Percentiles rank a stretch among this genome's conserved stretches.
These are phyloP conservation scores for Coccomyxa sp. DNA, from an alignment of 139 green algal species.

Conservation along the genomic window DNA sequence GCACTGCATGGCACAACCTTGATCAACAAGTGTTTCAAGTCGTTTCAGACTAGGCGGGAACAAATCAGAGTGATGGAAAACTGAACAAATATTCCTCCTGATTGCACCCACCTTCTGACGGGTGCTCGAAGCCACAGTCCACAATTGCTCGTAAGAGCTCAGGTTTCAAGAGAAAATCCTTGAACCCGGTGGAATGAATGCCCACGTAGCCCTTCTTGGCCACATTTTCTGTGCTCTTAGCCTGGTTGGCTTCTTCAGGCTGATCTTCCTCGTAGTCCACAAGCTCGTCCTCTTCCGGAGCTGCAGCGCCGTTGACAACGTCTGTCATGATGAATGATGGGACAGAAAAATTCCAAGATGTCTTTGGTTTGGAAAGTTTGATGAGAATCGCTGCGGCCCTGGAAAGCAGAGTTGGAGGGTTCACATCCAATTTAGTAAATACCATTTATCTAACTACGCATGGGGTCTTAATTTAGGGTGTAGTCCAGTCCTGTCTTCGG, in stretches of 20 bases:
- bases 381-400: neutral
- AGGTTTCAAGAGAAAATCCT: constrained; percentile 95
- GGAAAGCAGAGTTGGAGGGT: neutral
- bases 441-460: neutral
- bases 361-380: no score
- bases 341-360: neutral
- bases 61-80: neutral
- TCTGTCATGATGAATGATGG: constrained; percentile 25
- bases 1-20: constrained; percentile 65
- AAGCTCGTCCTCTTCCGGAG: constrained; percentile 62
- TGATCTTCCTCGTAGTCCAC: constrained; percentile 91
- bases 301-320: constrained; percentile 15
- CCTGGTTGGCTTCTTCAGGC: constrained; percentile 45
- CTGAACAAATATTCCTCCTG: neutral
- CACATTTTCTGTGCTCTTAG: constrained; percentile 34
- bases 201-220: constrained; percentile 90
- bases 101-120: constrained; percentile 84
- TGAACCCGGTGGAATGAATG: constrained; percentile 96
- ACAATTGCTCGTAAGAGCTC: constrained; percentile 93
- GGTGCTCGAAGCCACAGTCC: constrained; percentile 98
- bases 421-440: neutral
- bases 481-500: no score
- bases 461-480: neutral
- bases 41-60: neutral
- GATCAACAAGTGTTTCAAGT: neutral